A percentile compares a stretch with the other conserved stretches of the same genome.
Conservation (phyloP, 2,329 filamentous ascomycete species). For the Apiospora marii region DNA sequence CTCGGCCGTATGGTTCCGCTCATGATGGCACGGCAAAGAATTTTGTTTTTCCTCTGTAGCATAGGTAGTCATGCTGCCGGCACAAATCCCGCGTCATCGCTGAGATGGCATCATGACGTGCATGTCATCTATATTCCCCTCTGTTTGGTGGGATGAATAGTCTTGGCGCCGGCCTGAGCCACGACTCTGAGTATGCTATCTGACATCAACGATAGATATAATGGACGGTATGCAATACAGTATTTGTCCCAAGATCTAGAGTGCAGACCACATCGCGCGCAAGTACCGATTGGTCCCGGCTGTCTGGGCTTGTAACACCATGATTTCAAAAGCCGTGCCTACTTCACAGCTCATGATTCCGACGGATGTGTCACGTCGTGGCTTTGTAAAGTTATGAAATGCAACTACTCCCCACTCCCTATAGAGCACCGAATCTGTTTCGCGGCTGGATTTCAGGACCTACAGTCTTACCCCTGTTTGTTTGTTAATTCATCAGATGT, state of each 20-base stretch:
- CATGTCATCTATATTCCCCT: not conserved
- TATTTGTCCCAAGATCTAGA: not conserved
- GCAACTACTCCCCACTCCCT: not conserved
- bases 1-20: constrained; percentile 2
- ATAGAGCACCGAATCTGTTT: not conserved
- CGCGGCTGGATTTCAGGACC: not conserved
- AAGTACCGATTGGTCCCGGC: constrained; percentile 19
- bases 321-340: not conserved
- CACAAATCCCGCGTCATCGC: not conserved
- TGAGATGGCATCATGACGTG: constrained; percentile 16
- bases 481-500: no score
- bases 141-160: not conserved
- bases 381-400: not conserved
- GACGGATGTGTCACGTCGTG: not conserved
- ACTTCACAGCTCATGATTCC: not conserved
- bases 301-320: constrained; percentile 12
- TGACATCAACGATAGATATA: not conserved
- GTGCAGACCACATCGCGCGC: not conserved
- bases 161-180: not conserved
- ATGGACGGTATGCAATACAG: not conserved
- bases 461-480: no score
- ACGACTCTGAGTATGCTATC: not conserved
- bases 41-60: not conserved
- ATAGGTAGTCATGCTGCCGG: not conserved
- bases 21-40: not conserved